These are phyloP conservation scores for Rhynchosporium secalis DNA, from an alignment of 2,329 filamentous ascomycete species.

Conservation along the genomic window DNA sequence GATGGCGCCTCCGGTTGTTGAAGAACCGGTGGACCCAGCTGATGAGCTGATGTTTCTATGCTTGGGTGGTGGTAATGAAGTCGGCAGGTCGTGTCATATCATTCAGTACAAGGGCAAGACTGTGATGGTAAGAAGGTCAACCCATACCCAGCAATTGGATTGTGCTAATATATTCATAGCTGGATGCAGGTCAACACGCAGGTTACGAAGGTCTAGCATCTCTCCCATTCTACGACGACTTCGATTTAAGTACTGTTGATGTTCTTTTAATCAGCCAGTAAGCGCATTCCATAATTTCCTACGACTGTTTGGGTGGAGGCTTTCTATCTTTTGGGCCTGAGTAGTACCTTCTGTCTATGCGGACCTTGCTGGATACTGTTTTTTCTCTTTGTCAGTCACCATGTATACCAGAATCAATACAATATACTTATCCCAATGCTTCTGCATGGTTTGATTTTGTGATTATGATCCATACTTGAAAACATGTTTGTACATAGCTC, in stretches of 20 bases:
- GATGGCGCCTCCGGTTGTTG: constrained; percentile 61
- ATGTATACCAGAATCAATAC: constrained; percentile 48
- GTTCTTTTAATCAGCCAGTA: constrained; percentile 99
- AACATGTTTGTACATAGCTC: constrained; percentile 35
- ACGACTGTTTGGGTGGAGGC: constrained; percentile 4
- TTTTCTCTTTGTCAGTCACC: constrained; percentile 22
- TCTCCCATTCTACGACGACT: constrained; percentile 97
- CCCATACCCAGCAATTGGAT: not conserved
- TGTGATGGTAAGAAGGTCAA: constrained; percentile 73
- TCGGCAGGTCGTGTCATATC: constrained; percentile 95
- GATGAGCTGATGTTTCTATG: constrained; percentile 95
- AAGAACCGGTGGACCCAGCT: constrained; percentile 87
- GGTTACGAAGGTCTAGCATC: constrained; percentile 92
- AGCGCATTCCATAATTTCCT: constrained; percentile 48
- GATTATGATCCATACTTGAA: constrained; percentile 35
- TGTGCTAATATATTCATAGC: constrained; percentile 50
- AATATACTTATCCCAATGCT: constrained; percentile 41
- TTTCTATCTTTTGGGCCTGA: not conserved
- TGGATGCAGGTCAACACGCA: constrained; percentile 95
- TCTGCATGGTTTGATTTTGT: constrained; percentile 40
- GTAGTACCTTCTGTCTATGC: constrained; percentile 2
- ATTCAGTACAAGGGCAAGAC: constrained; percentile 99
- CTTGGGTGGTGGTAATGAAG: constrained; percentile 93
- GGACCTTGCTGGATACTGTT: constrained; percentile 13
- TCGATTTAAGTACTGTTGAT: constrained; percentile 95